Base-by-base conservation (phyloP, 2,329 filamentous ascomycete species). In the Trichoderma brevicompactum region DNA sequence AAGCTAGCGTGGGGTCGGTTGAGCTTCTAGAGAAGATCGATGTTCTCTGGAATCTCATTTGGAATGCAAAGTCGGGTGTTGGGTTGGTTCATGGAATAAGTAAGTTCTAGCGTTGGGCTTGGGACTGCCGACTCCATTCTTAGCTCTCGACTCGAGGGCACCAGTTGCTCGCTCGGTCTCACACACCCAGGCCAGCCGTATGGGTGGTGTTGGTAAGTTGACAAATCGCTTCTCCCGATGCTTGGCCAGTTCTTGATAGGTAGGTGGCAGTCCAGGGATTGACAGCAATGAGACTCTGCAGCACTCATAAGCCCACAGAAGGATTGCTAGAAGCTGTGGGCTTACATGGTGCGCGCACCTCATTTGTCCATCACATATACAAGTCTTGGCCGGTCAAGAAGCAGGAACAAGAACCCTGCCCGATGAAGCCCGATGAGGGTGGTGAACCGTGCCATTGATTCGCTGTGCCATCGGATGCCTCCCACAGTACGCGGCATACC, bases 11-110 rank as follows among this genome's bases (percentile, higher is more conserved):
- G 52, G 61, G 61, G 60, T 54, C 60, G 46, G 49, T 28, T 23
- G 49, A 54, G 48, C 61, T 56, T 64, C 61, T 17, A 64, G 34
- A 64, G 61, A 64, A 64, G 61, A 64, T 64, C 61, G 43, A 56
- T 49, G 13, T 63, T 19, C 49, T 53, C 46, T 63, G 60, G 60
- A 63, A 54, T 63, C 60, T 38, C 28, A 46, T 54, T 23, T 63
- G 60, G 60, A 63, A 63, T 63, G 60, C 15, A 46, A 53, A 44
- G 23, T 19, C 28, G 40, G 43, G 13, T 36, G 60, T 63, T 63
- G 60, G 59, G 38, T 54, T 54, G 52, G 52, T 41, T 28, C 52
- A 23, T 32, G 23, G 48, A 34, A 7, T 49, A 46, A n/a, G n/a
- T n/a, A n/a, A 46, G 7, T 36, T 43, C 32, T 53, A 36, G 43